These are phyloP conservation scores for Prunus mongolica DNA, from an alignment of 306 rosid species.

Conservation along the genomic window DNA sequence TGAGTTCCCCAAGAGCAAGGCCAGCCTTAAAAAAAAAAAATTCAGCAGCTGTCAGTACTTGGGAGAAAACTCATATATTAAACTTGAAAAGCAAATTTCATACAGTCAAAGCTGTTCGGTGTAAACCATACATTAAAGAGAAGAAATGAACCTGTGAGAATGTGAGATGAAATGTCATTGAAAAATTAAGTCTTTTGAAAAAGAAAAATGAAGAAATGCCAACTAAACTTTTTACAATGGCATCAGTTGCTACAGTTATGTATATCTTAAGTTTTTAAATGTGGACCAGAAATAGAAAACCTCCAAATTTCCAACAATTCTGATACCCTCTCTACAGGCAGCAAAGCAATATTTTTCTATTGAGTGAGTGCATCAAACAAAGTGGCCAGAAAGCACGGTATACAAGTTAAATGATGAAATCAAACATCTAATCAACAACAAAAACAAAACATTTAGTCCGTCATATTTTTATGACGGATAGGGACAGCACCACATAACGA, in stretches of 20 bases:
- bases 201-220: neutral
- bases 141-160: neutral
- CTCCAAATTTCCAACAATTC: neutral
- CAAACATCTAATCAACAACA: neutral
- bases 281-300: too few relatives aligned
- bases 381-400: neutral
- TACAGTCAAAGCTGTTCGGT: neutral
- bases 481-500: neutral
- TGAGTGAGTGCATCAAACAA: neutral
- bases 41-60: slow-evolving; percentile 19
- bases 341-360: neutral
- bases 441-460: neutral
- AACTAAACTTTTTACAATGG: neutral
- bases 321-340: neutral
- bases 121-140: neutral
- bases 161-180: neutral
- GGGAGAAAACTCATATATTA: neutral
- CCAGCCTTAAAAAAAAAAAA: slow-evolving; percentile 71
- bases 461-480: neutral
- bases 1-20: slow-evolving; percentile 96
- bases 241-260: neutral
- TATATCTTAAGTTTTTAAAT: neutral
- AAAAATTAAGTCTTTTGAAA: neutral
- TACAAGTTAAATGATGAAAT: neutral
- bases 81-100: neutral